Percentiles rank a stretch among this genome's conserved stretches.
Evolutionary conservation across 345 rosid genomes (phyloP).

Genomic region (Microcos paniculata): DNA sequence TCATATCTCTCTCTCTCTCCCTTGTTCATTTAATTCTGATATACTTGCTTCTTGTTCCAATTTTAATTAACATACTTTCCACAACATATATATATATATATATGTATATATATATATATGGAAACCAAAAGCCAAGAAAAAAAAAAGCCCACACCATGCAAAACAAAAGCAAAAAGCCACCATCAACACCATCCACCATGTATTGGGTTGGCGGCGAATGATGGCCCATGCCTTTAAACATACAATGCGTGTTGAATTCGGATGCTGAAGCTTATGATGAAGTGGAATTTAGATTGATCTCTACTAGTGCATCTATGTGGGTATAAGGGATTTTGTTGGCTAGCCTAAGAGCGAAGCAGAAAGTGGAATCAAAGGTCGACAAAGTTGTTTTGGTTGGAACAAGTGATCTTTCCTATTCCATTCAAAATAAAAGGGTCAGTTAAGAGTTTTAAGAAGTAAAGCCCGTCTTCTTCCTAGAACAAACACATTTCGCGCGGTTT

Average conservation of each 20-base stretch:
- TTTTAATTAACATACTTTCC: too few species aligned
- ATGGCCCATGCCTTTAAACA: slow-evolving; percentile 86
- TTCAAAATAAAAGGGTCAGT: slow-evolving; percentile 93
- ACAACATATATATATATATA: too few species aligned
- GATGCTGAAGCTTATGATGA: slow-evolving; percentile 91
- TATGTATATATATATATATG: too few species aligned
- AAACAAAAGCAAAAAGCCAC: too few species aligned
- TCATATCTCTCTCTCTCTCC: too few species aligned
- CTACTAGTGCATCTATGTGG: slow-evolving; percentile 84
- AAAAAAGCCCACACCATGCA: too few species aligned
- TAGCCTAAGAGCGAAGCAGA: slow-evolving; percentile 94
- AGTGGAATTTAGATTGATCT: slow-evolving; percentile 78
- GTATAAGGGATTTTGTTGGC: slow-evolving; percentile 77
- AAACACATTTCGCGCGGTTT: slow-evolving; percentile 94
- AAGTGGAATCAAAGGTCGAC: slow-evolving; percentile 78
- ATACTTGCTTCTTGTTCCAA: too few species aligned
- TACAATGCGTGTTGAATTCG: slow-evolving; percentile 88
- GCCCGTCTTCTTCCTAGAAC: slow-evolving; percentile 98
- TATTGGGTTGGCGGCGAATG: too few species aligned
- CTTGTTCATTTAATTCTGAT: too few species aligned
- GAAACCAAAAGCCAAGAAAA: too few species aligned
- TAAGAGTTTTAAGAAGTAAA: slow-evolving; percentile 90
- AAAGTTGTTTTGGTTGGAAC: slow-evolving; percentile 82
- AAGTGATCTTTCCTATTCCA: slow-evolving; percentile 87
- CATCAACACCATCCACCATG: too few species aligned